Conservation (phyloP, 1,284 basidiomycete genomes). For the Cerrena zonata region DNA sequence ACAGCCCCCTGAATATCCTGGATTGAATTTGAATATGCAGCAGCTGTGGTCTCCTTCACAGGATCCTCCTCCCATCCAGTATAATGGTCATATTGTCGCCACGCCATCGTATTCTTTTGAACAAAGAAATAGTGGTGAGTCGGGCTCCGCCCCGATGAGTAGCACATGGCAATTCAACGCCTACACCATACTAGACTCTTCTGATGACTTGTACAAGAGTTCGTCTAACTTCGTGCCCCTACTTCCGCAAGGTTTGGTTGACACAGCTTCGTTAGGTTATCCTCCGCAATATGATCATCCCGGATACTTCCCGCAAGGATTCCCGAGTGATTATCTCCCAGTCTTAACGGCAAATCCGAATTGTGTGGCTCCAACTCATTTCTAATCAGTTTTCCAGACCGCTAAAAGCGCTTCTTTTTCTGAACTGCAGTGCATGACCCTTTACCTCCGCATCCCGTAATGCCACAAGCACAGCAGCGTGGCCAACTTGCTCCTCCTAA, state of each 20-base stretch:
- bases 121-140: slow-evolving; percentile 32
- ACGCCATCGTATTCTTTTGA: slow-evolving; percentile 40
- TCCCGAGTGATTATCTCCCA: slow-evolving; percentile 20
- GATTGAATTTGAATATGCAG: no score
- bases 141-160: not conserved
- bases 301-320: slow-evolving; percentile 14
- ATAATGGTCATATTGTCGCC: slow-evolving; percentile 31
- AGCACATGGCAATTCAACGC: not conserved
- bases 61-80: slow-evolving; percentile 25
- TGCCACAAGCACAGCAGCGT: slow-evolving; percentile 15
- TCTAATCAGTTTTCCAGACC: slow-evolving; percentile 39
- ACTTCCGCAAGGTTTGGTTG: not conserved
- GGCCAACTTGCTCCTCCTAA: slow-evolving; percentile 16
- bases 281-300: slow-evolving; percentile 15
- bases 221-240: slow-evolving; percentile 6
- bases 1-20: slow-evolving; percentile 21
- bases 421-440: slow-evolving; percentile 49
- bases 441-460: slow-evolving; percentile 15
- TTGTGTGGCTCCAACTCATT: slow-evolving; percentile 20
- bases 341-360: slow-evolving; percentile 17
- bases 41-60: slow-evolving; percentile 23
- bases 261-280: slow-evolving; percentile 2
- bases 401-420: slow-evolving; percentile 49
- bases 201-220: slow-evolving; percentile 21
- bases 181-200: not conserved